phyloP scores from a whole-genome alignment of 257 asterid genomes.

The Sherardia arvensis region DNA sequence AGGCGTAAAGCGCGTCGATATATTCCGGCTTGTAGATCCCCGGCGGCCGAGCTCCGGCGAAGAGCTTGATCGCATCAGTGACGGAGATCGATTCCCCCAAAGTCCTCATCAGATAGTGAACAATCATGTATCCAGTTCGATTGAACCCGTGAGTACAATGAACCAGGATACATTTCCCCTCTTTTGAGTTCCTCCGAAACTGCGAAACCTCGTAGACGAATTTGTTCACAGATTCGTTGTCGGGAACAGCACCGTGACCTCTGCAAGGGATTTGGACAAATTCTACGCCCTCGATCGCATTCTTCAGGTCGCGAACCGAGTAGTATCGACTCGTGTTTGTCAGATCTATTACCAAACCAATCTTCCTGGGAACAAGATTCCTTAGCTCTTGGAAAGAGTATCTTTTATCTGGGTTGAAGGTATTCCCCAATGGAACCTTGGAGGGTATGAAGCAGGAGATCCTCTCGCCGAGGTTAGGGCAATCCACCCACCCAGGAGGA shows the following conservation, averaged over 20 bases:
- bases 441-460: constrained; percentile 72
- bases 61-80: constrained; percentile 72
- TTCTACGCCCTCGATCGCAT: constrained; percentile 53
- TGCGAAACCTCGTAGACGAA: constrained; percentile 86
- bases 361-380: constrained; percentile 48
- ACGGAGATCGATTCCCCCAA: constrained; percentile 40
- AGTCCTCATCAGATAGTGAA: constrained; percentile 92
- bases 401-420: constrained; percentile 84
- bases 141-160: constrained; percentile 99
- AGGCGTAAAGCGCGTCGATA: constrained; percentile 66
- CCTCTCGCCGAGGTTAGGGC: constrained; percentile 73
- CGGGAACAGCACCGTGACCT: constrained; percentile 97
- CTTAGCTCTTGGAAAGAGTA: constrained; percentile 77
- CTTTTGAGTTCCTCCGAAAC: constrained; percentile 66
- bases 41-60: constrained; percentile 92
- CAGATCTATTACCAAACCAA: constrained; percentile 93
- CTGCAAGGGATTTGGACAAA: constrained; percentile 90
- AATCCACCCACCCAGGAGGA: constrained; percentile 99
- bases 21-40: constrained; percentile 94
- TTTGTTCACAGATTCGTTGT: constrained; percentile 69
- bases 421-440: constrained; percentile 82
- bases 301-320: constrained; percentile 53
- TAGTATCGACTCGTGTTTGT: constrained; percentile 88
- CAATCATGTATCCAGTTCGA: constrained; percentile 93
- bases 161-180: constrained; percentile 63